A percentile compares a stretch with the other conserved stretches of the same genome.
phyloP scores from a whole-genome alignment of 208 protist genomes.

The Dictyostelium gargantuum region DNA sequence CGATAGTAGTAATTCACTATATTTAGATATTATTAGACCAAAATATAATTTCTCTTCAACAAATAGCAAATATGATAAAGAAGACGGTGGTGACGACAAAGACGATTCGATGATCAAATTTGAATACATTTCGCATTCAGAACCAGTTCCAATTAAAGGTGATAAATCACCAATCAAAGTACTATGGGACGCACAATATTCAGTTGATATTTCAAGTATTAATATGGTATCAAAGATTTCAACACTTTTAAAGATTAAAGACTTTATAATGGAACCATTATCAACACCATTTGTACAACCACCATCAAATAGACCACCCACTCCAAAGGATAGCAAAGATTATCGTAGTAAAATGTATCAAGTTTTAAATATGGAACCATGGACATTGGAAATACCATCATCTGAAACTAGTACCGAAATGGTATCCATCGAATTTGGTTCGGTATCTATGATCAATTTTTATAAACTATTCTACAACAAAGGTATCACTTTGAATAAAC shows the following conservation, averaged over 20 bases:
- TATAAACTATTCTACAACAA: neutral
- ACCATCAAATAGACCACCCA: neutral
- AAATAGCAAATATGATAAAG: neutral
- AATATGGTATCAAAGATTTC: constrained; percentile 4
- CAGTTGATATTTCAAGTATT: neutral
- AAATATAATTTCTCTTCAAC: neutral
- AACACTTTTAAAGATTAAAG: neutral
- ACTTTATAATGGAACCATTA: constrained; percentile 53
- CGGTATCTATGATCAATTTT: neutral
- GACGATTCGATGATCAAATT: neutral
- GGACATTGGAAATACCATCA: neutral
- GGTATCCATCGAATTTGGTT: constrained; percentile 30
- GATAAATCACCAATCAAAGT: neutral
- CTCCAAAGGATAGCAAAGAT: neutral
- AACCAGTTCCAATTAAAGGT: neutral
- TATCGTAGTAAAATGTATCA: neutral
- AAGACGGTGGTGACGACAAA: neutral
- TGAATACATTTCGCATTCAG: constrained; percentile 10
- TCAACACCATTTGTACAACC: neutral
- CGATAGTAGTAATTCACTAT: neutral
- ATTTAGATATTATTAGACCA: neutral
- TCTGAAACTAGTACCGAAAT: neutral
- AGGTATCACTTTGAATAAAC: neutral
- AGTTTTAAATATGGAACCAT: constrained; percentile 28
- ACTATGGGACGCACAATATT: neutral